Evolutionary conservation across 169 alveolate species (phyloP).

Genomic region (Perkinsus chesapeaki): DNA sequence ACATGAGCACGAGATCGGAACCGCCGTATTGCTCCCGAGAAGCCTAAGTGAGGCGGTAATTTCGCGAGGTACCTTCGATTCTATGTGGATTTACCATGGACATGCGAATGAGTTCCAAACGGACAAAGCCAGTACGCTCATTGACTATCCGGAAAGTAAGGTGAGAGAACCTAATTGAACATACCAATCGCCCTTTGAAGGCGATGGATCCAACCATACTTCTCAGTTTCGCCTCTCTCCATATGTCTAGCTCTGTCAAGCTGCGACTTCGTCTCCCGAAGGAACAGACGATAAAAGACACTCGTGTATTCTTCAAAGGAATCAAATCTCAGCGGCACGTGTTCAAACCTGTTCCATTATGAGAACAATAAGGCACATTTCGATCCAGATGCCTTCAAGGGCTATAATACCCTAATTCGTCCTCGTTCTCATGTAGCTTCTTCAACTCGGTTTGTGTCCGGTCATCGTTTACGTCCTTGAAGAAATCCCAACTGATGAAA

Average conservation of each 20-base stretch:
- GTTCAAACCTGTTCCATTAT: neutral
- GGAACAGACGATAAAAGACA: neutral
- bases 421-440: neutral
- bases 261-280: neutral
- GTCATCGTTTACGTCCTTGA: neutral
- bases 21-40: neutral
- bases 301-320: neutral
- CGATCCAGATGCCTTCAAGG: no score
- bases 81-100: neutral
- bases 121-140: neutral
- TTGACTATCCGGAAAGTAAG: neutral
- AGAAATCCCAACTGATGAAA: slow-evolving; percentile 3
- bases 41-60: neutral
- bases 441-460: neutral
- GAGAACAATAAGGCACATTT: neutral
- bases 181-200: neutral
- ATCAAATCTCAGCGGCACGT: neutral
- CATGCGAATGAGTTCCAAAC: neutral
- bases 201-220: neutral
- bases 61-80: neutral
- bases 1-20: neutral
- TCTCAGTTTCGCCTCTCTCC: neutral
- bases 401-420: neutral
- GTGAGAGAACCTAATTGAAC: neutral
- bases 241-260: neutral